These are phyloP conservation scores for Nemania sp. DNA, from an alignment of 2,329 filamentous ascomycete genomes.

Conservation along the genomic window DNA sequence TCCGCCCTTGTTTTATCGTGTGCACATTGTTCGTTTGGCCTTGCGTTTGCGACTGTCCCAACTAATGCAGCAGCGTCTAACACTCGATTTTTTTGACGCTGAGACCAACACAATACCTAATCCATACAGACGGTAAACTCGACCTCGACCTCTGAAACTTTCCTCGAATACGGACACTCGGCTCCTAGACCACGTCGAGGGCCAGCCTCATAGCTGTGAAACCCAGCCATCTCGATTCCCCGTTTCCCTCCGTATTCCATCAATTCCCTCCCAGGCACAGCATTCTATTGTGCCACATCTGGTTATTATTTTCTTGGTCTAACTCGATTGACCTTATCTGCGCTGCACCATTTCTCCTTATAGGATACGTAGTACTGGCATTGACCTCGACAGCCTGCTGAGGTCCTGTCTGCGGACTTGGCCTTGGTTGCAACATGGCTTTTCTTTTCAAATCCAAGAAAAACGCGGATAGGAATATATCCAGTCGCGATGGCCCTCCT, in stretches of 20 bases:
- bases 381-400: conserved; percentile 41
- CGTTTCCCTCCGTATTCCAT: conserved; percentile 26
- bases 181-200: conserved; percentile 29
- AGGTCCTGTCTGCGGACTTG: conserved; percentile 50
- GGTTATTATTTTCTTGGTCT: not conserved
- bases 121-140: conserved; percentile 18
- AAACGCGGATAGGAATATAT: conserved; percentile 71
- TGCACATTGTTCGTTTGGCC: conserved; percentile 13
- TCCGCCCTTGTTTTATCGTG: conserved; percentile 10
- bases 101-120: conserved; percentile 12
- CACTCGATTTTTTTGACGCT: conserved; percentile 3
- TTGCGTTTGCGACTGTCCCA: conserved; percentile 9
- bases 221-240: conserved; percentile 47
- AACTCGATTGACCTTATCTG: conserved; percentile 1
- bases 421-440: conserved; percentile 71
- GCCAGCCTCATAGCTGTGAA: conserved; percentile 44
- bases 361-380: conserved; percentile 30
- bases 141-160: conserved; percentile 20
- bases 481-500: conserved; percentile 65
- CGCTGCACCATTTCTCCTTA: conserved; percentile 8
- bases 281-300: conserved; percentile 12
- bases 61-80: conserved; percentile 13
- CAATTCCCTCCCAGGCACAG: conserved; percentile 5
- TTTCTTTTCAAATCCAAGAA: conserved; percentile 89
- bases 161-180: conserved; percentile 19